Conservation (phyloP, 2,329 filamentous ascomycete species). For the Spiromastix sp. region DNA sequence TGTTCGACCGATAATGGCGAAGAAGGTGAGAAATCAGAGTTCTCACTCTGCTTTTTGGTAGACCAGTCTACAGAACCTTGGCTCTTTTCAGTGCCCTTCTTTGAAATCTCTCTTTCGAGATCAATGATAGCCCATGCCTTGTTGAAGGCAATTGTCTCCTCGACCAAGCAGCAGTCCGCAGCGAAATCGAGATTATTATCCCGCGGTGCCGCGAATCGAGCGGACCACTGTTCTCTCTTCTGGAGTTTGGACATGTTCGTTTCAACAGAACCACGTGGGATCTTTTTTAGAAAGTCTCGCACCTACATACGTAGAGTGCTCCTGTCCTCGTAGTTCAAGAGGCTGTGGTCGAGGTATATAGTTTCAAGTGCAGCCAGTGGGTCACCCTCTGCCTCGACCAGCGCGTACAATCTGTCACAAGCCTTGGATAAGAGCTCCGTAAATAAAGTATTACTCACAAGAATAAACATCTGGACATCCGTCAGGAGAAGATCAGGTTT, state of each 20-base stretch:
- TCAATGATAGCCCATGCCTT: conserved; percentile 5
- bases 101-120: background rate
- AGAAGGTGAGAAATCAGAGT: no score
- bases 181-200: conserved; percentile 3
- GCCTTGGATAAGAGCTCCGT: conserved; percentile 8
- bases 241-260: conserved; percentile 9
- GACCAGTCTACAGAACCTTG: no score
- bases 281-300: conserved; percentile 8
- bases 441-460: conserved; percentile 9
- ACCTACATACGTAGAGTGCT: conserved; percentile 8
- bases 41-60: no score
- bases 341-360: conserved; percentile 7
- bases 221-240: conserved; percentile 7
- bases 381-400: conserved; percentile 7
- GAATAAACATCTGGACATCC: conserved; percentile 11
- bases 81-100: conserved; percentile 12
- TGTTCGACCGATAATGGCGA: no score
- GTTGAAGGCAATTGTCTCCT: conserved; percentile 5
- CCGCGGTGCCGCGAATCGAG: conserved; percentile 5
- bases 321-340: conserved; percentile 7
- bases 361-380: conserved; percentile 9
- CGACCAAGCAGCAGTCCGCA: conserved; percentile 6
- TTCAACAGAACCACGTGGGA: background rate
- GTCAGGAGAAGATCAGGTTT: conserved; percentile 7
- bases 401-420: conserved; percentile 7